These are phyloP conservation scores for Shiraia sp. DNA, from an alignment of 2,329 filamentous ascomycete genomes.

Conservation along the genomic window DNA sequence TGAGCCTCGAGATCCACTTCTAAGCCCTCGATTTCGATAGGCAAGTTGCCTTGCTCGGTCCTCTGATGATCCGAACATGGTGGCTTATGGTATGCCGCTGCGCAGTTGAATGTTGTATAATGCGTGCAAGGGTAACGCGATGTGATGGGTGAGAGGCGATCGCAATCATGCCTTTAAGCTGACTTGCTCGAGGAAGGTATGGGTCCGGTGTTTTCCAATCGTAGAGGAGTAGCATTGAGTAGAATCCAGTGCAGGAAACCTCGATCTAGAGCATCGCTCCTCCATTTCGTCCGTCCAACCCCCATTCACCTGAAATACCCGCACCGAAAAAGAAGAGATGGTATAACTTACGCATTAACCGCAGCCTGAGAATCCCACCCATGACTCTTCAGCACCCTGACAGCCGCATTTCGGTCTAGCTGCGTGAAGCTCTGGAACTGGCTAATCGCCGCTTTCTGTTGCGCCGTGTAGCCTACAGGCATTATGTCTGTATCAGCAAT, in stretches of 20 bases:
- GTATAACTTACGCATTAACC: slow-evolving; percentile 54
- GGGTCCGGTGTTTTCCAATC: too few relatives aligned
- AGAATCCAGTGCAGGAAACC: too few relatives aligned
- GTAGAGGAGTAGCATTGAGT: too few relatives aligned
- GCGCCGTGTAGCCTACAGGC: slow-evolving; percentile 51
- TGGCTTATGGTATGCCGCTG: too few relatives aligned
- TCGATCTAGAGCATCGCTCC: too few relatives aligned
- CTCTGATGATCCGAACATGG: slow-evolving; percentile 42
- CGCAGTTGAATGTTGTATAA: too few relatives aligned
- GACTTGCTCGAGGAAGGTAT: too few relatives aligned
- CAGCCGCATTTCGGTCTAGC: slow-evolving; percentile 50
- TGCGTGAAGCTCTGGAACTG: slow-evolving; percentile 52
- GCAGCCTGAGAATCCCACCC: slow-evolving; percentile 52
- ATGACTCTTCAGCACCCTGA: slow-evolving; percentile 50
- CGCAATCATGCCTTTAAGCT: slow-evolving; percentile 4
- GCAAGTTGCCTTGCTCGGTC: slow-evolving; percentile 42
- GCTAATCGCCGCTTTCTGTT: slow-evolving; percentile 52
- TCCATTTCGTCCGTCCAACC: neutral
- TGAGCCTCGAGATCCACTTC: slow-evolving; percentile 26
- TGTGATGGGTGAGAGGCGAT: slow-evolving; percentile 11
- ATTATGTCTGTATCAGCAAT: too few relatives aligned
- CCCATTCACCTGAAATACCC: neutral
- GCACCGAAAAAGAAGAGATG: slow-evolving; percentile 4
- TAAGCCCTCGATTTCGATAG: slow-evolving; percentile 32
- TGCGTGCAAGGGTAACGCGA: too few relatives aligned